phyloP scores from a whole-genome alignment of 768 basidiomycete genomes.

The Boletus edulis region DNA sequence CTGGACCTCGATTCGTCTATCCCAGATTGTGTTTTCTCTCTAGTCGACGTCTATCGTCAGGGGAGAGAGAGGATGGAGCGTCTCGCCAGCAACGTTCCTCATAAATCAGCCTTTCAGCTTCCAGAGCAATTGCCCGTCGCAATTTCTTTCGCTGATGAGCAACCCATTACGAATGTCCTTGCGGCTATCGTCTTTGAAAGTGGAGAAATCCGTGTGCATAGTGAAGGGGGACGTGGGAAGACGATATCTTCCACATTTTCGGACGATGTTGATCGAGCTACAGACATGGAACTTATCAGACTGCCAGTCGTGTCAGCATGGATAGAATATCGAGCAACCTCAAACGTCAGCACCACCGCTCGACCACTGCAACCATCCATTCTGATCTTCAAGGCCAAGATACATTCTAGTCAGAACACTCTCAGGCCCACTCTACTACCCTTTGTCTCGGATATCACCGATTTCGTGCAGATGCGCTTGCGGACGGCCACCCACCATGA shows the following conservation, averaged over 20 bases:
- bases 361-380: slow-evolving; percentile 48
- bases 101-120: slow-evolving; percentile 17
- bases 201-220: slow-evolving; percentile 78
- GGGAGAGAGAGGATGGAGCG: slow-evolving; percentile 77
- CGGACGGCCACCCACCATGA: slow-evolving; percentile 42
- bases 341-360: slow-evolving; percentile 38
- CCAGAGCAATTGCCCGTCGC: slow-evolving; percentile 3
- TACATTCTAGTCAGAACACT: slow-evolving; percentile 86
- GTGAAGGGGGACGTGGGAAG: slow-evolving; percentile 41
- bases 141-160: slow-evolving; percentile 15
- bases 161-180: slow-evolving; percentile 58
- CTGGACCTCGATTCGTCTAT: slow-evolving; percentile 82
- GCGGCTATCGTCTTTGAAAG: slow-evolving; percentile 76
- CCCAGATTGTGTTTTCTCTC: slow-evolving; percentile 73
- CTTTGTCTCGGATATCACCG: slow-evolving; percentile 76
- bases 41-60: slow-evolving; percentile 80
- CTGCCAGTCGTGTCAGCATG: slow-evolving; percentile 80
- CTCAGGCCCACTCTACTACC: slow-evolving; percentile 80
- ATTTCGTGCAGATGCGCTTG: slow-evolving; percentile 68
- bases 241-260: slow-evolving; percentile 33
- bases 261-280: slow-evolving; percentile 48
- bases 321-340: slow-evolving; percentile 73
- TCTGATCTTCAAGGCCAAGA: slow-evolving; percentile 80
- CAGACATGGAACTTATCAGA: slow-evolving; percentile 58
- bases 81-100: slow-evolving; percentile 55